A percentile compares a stretch with the other conserved stretches of the same genome.
Evolutionary conservation across 2,329 filamentous ascomycete species (phyloP).

Genomic region (Blumeria graminis): DNA sequence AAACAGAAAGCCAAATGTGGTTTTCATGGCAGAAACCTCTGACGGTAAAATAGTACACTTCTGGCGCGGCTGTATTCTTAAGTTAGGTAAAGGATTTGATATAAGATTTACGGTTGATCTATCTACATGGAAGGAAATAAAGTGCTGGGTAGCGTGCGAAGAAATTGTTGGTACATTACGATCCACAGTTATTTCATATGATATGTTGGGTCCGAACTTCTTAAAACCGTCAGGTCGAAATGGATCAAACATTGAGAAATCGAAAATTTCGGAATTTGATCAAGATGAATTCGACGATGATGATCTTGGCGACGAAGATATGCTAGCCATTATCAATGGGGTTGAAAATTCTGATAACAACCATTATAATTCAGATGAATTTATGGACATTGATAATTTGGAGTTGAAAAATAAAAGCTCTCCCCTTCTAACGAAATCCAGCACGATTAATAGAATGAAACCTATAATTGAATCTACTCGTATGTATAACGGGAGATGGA

Average conservation of each 20-base stretch:
- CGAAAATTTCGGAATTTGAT: neutral
- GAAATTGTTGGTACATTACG: conserved; percentile 41
- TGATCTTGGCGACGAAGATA: conserved; percentile 20
- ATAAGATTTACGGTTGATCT: conserved; percentile 34
- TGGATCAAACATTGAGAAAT: neutral
- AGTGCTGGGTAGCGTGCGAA: conserved; percentile 59
- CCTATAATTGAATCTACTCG: conserved; percentile 19
- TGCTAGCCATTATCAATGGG: conserved; percentile 16
- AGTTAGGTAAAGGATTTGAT: conserved; percentile 32
- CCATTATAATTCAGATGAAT: conserved; percentile 19
- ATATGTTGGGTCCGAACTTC: conserved; percentile 17
- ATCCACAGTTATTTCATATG: conserved; percentile 9
- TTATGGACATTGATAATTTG: conserved; percentile 28
- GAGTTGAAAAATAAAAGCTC: conserved; percentile 17
- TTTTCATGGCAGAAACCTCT: conserved; percentile 48
- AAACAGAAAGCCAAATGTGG: conserved; percentile 40
- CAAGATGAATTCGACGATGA: conserved; percentile 11
- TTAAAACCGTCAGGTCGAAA: conserved; percentile 4
- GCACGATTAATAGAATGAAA: neutral
- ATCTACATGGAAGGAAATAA: conserved; percentile 30
- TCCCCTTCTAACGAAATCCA: neutral
- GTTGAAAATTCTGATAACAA: conserved; percentile 8
- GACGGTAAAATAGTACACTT: conserved; percentile 48
- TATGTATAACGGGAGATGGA: conserved; percentile 47
- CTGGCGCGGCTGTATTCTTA: conserved; percentile 36